A percentile compares a stretch with the other conserved stretches of the same genome.
These are phyloP conservation scores for Gelatoporia subvermispora DNA, from an alignment of 768 basidiomycete genomes.

Conservation along the genomic window DNA sequence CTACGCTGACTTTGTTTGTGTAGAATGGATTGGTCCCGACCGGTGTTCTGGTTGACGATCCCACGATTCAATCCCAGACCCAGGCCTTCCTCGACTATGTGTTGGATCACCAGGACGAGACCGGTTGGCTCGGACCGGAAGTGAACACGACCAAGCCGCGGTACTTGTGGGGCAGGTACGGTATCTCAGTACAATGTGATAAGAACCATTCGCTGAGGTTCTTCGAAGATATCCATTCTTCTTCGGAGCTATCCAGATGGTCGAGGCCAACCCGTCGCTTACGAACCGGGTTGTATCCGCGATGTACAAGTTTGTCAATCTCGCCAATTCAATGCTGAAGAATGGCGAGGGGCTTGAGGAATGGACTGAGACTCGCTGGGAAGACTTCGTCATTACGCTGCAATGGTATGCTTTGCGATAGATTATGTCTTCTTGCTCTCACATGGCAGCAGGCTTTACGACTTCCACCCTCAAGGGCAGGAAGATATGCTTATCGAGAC, in stretches of 20 bases:
- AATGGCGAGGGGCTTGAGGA: constrained; percentile 46
- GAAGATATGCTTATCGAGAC: constrained; percentile 47
- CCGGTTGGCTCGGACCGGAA: constrained; percentile 55
- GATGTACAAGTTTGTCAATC: constrained; percentile 46
- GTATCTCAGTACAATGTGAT: neutral
- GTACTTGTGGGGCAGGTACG: constrained; percentile 48
- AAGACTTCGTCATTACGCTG: constrained; percentile 50
- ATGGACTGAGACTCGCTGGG: constrained; percentile 54
- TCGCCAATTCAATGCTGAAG: constrained; percentile 52
- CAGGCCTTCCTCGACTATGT: constrained; percentile 47
- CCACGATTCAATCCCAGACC: constrained; percentile 42
- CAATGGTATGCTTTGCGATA: constrained; percentile 38
- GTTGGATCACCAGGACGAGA: constrained; percentile 44
- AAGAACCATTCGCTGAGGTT: neutral
- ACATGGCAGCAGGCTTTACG: constrained; percentile 42
- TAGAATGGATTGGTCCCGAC: constrained; percentile 54
- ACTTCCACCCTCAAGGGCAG: constrained; percentile 44
- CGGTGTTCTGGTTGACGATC: constrained; percentile 41
- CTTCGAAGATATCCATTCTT: constrained; percentile 41
- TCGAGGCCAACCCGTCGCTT: constrained; percentile 40
- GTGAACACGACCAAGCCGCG: constrained; percentile 48
- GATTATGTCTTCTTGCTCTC: neutral
- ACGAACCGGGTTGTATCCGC: constrained; percentile 42
- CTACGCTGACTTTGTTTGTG: neutral
- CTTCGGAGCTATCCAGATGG: constrained; percentile 55